Percentiles rank a stretch among this genome's conserved stretches.
Evolutionary conservation across 345 rosid species (phyloP).

Genomic region (Salix brachista): DNA sequence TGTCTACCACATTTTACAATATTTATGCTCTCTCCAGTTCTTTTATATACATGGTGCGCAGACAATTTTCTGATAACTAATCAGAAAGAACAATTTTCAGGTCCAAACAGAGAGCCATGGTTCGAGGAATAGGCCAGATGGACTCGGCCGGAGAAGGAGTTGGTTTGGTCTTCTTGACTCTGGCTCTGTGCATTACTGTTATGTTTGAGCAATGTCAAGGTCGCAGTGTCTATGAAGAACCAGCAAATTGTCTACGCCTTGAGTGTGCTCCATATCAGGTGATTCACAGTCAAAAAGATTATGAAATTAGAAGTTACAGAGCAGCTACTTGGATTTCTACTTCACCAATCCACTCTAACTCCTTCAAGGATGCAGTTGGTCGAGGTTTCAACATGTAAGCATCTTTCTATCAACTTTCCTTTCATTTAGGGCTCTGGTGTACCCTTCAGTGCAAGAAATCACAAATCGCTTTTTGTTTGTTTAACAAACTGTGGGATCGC

Average conservation of each 20-base stretch:
- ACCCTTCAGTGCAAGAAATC: not conserved
- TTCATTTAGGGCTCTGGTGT: not conserved
- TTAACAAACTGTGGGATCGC: not conserved
- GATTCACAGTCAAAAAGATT: not conserved
- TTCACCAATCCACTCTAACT: constrained; percentile 2
- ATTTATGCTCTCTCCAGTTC: not conserved
- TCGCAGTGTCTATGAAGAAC: not conserved
- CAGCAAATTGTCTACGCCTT: not conserved
- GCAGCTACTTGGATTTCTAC: constrained; percentile 7
- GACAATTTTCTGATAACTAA: not conserved
- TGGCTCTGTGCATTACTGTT: not conserved
- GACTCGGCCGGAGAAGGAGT: not conserved
- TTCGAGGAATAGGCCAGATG: not conserved
- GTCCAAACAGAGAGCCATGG: not conserved
- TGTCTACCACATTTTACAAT: not conserved
- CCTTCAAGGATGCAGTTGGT: constrained; percentile 3
- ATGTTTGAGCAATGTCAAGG: not conserved
- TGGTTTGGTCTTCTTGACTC: not conserved
- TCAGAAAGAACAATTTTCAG: too few species aligned
- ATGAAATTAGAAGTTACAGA: not conserved
- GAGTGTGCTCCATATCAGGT: not conserved
- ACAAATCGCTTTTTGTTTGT: not conserved
- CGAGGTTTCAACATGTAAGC: constrained; percentile 20
- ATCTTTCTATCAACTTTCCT: not conserved
- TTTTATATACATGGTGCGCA: not conserved